phyloP scores from a whole-genome alignment of 345 rosid genomes.

The Hibiscus trionum region DNA sequence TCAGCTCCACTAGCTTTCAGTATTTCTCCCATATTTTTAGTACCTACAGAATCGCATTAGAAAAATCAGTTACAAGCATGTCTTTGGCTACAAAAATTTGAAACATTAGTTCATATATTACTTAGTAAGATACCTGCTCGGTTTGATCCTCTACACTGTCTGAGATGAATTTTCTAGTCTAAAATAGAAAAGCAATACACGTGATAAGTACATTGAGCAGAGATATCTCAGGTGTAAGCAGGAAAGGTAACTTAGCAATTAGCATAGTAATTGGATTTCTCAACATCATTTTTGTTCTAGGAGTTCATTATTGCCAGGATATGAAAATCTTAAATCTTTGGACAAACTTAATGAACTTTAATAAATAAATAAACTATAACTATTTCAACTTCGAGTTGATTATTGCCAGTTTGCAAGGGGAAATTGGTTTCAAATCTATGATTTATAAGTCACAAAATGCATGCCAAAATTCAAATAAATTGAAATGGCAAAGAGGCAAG shows the following conservation, averaged over 20 bases:
- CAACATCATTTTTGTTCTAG: neutral
- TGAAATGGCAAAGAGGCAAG: neutral
- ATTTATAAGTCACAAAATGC: neutral
- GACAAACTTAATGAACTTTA: neutral
- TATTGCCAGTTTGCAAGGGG: neutral
- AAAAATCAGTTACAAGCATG: neutral
- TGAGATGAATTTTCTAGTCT: conserved; percentile 46
- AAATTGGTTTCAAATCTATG: too few relatives aligned
- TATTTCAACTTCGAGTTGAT: neutral
- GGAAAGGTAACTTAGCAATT: too few relatives aligned
- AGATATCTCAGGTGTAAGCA: too few relatives aligned
- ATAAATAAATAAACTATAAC: too few relatives aligned
- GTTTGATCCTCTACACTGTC: conserved; percentile 5
- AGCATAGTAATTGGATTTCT: too few relatives aligned
- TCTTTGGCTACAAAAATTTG: too few relatives aligned
- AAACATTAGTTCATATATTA: too few relatives aligned
- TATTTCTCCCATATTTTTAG: conserved; percentile 13
- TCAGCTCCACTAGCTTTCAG: conserved; percentile 3
- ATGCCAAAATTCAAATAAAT: neutral
- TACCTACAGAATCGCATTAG: neutral
- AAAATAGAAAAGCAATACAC: conserved; percentile 13
- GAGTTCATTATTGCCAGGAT: neutral
- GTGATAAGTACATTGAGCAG: conserved; percentile 4
- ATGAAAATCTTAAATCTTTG: neutral
- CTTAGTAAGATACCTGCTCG: neutral